phyloP scores from a whole-genome alignment of 2,329 filamentous ascomycete species.

The Decorospora gaudefroyi region DNA sequence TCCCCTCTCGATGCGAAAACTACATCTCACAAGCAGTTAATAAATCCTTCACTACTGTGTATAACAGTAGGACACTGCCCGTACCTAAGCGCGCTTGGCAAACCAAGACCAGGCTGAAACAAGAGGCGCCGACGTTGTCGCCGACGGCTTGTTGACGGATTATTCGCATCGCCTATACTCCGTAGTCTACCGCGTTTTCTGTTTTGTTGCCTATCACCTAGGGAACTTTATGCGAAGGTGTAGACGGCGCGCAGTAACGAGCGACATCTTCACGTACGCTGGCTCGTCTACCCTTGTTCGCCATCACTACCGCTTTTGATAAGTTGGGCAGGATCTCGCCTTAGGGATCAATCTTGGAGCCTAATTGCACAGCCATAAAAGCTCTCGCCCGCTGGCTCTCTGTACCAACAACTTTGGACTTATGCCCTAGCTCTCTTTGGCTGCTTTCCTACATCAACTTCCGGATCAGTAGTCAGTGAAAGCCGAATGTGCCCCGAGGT shows the following conservation, averaged over 20 bases:
- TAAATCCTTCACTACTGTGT: no score
- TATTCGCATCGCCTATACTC: neutral
- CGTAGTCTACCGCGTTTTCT: neutral
- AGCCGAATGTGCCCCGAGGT: no score
- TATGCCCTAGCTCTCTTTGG: no score
- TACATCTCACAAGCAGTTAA: no score
- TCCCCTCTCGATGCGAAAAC: no score
- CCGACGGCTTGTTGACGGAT: neutral
- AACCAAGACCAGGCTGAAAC: neutral
- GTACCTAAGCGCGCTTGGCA: neutral
- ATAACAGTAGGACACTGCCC: no score
- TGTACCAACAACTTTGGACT: neutral
- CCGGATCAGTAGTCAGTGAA: no score
- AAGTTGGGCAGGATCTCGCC: neutral
- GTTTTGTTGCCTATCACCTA: neutral
- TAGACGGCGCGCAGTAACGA: no score
- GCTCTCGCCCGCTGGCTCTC: no score
- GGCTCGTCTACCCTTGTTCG: slow-evolving; percentile 4
- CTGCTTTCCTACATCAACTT: no score
- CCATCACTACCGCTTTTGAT: neutral
- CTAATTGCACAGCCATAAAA: neutral
- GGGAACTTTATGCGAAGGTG: neutral
- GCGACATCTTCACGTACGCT: neutral
- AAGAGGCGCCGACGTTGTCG: neutral
- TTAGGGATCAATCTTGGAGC: no score